These are phyloP conservation scores for Mycena citricolor DNA, from an alignment of 1,284 basidiomycete genomes.

Conservation along the genomic window DNA sequence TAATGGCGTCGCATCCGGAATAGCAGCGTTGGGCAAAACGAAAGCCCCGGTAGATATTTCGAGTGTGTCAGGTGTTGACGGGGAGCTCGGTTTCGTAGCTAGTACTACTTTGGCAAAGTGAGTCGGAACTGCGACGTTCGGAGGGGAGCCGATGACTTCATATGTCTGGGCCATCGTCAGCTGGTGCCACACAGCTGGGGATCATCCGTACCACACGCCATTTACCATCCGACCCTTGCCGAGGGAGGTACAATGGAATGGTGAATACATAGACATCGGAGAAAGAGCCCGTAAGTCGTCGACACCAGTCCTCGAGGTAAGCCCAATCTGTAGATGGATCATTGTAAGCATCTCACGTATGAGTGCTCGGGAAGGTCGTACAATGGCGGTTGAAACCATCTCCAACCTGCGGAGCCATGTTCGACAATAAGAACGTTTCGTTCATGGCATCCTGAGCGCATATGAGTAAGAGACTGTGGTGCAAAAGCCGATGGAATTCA, in stretches of 20 bases:
- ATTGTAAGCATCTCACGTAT: too few species aligned
- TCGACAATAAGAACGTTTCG: slow-evolving; percentile 93
- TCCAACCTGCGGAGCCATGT: slow-evolving; percentile 98
- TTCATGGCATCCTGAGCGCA: slow-evolving; percentile 90
- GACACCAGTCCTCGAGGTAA: slow-evolving; percentile 94
- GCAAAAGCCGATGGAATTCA: slow-evolving; percentile 26
- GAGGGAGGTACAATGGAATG: slow-evolving; percentile 94
- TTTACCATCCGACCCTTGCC: slow-evolving; percentile 83
- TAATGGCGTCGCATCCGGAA: slow-evolving; percentile 81
- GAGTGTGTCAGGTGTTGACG: slow-evolving; percentile 65
- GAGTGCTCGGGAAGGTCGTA: slow-evolving; percentile 35
- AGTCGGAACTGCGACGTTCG: slow-evolving; percentile 90
- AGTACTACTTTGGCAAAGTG: slow-evolving; percentile 98
- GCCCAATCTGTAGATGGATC: slow-evolving; percentile 82
- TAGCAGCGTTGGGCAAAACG: slow-evolving; percentile 87
- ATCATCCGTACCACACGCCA: slow-evolving; percentile 80
- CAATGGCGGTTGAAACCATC: slow-evolving; percentile 98
- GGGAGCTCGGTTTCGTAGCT: slow-evolving; percentile 72
- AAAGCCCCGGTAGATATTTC: slow-evolving; percentile 92
- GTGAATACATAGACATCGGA: slow-evolving; percentile 98
- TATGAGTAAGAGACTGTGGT: background rate
- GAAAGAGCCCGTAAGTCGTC: slow-evolving; percentile 83
- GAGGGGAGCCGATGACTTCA: slow-evolving; percentile 93
- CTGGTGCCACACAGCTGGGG: slow-evolving; percentile 3
- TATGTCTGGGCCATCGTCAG: slow-evolving; percentile 55